Evolutionary conservation across 148 eudicot species (phyloP).

Genomic region (Camellia lanceoleosa): DNA sequence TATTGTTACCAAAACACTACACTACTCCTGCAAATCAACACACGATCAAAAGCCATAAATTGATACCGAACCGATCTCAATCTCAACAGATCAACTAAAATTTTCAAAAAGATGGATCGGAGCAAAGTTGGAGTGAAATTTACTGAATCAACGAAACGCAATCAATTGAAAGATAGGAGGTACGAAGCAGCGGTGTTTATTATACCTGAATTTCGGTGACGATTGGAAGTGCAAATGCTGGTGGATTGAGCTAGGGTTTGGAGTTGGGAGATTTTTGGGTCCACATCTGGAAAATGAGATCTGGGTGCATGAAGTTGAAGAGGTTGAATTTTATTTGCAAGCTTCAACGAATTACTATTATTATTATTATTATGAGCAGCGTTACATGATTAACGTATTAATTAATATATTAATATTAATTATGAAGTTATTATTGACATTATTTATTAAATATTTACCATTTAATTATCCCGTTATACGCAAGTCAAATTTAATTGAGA

Average conservation of each 20-base stretch:
- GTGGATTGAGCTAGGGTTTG: constrained; percentile 8
- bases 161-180: background rate
- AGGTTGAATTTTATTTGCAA: background rate
- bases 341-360: background rate
- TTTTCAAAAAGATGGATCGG: background rate
- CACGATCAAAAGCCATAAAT: background rate
- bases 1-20: constrained; percentile 16
- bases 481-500: too few relatives aligned
- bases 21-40: constrained; percentile 17
- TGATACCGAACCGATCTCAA: background rate
- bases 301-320: background rate
- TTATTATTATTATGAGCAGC: too few relatives aligned
- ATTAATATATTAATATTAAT: too few relatives aligned
- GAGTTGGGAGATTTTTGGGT: background rate
- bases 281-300: background rate
- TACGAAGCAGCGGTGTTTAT: background rate
- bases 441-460: too few relatives aligned
- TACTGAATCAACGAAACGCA: background rate
- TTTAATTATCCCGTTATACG: too few relatives aligned
- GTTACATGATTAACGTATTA: too few relatives aligned
- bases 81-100: background rate
- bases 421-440: too few relatives aligned
- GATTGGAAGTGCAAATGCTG: background rate
- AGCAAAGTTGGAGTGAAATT: background rate
- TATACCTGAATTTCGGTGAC: constrained; percentile 9